Conservation (phyloP, 495 filamentous ascomycete species). For the Poronia punctata region DNA sequence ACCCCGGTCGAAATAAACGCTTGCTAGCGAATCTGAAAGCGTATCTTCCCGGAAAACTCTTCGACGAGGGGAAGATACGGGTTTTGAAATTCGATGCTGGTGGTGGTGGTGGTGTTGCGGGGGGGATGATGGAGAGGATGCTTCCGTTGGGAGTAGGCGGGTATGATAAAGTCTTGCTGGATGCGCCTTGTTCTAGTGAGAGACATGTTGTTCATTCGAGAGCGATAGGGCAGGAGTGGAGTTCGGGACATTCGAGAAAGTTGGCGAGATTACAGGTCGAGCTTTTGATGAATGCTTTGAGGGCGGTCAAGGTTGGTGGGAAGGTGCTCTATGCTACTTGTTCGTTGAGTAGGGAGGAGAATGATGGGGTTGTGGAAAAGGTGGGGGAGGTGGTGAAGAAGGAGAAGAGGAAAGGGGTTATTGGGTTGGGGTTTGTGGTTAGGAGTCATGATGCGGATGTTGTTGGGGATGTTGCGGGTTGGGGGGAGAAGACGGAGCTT, state of each 20-base stretch:
- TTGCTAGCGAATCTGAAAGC: slow-evolving; percentile 1
- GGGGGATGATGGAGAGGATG: slow-evolving; percentile 1
- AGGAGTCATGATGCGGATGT: slow-evolving; percentile 5
- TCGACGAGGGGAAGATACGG: slow-evolving; percentile 6
- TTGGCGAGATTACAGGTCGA: slow-evolving; percentile 9
- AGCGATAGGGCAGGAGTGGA: slow-evolving; percentile 4
- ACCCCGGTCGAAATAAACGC: slow-evolving; percentile 9
- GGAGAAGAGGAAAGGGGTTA: slow-evolving; percentile 6
- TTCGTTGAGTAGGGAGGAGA: slow-evolving; percentile 10
- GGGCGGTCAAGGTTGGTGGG: slow-evolving; percentile 5
- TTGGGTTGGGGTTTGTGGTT: slow-evolving; percentile 6
- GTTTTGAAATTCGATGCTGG: slow-evolving; percentile 9
- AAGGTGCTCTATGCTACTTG: slow-evolving; percentile 11
- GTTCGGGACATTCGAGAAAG: slow-evolving; percentile 11
- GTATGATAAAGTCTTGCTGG: slow-evolving; percentile 10
- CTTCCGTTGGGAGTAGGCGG: slow-evolving; percentile 2
- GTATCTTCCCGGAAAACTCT: slow-evolving; percentile 2
- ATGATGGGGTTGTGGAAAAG: slow-evolving; percentile 6
- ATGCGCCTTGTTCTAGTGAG: slow-evolving; percentile 12
- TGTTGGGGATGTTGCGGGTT: background rate
- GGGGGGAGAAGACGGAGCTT: slow-evolving; percentile 7
- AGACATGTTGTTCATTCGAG: slow-evolving; percentile 10
- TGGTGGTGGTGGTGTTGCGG: no score
- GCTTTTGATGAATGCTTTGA: slow-evolving; percentile 9
- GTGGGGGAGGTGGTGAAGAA: slow-evolving; percentile 9